These are phyloP conservation scores for Nannochloropsis oceanica DNA, from an alignment of 108 stramenopile genomes.

Conservation along the genomic window DNA sequence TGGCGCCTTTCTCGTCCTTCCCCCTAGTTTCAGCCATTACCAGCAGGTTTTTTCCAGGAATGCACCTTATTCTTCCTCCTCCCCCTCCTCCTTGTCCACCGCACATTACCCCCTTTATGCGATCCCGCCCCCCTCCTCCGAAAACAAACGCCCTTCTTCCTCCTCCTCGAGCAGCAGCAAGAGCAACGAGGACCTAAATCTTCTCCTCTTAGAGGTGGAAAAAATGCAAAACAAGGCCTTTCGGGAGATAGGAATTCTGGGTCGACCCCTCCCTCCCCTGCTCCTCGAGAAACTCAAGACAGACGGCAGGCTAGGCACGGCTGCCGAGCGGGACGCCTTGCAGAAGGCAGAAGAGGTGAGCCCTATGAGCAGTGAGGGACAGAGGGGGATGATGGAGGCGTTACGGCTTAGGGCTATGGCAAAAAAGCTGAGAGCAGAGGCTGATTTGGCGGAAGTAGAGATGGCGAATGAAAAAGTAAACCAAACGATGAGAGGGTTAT, in stretches of 20 bases:
- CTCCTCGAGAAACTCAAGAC: neutral
- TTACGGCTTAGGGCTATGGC: neutral
- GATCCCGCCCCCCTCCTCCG: neutral
- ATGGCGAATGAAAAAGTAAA: neutral
- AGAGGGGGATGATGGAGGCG: neutral
- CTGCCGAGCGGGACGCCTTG: neutral
- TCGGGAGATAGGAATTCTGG: neutral
- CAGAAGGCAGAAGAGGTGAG: neutral
- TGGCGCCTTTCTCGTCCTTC: neutral
- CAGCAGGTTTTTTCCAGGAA: too few relatives aligned
- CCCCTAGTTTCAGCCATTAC: neutral
- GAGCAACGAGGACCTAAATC: neutral
- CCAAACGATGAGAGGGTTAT: neutral
- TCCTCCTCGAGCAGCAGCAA: neutral
- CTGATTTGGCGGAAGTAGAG: neutral
- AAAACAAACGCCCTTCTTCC: neutral
- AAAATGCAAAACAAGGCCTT: neutral
- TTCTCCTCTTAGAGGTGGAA: neutral
- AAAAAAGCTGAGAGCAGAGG: neutral
- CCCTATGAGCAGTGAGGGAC: neutral
- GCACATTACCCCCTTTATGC: neutral
- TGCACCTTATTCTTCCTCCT: neutral
- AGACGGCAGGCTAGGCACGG: neutral
- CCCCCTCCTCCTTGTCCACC: neutral
- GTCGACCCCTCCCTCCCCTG: neutral